phyloP scores from a whole-genome alignment of 306 rosid species.

The Vigna mungo region DNA sequence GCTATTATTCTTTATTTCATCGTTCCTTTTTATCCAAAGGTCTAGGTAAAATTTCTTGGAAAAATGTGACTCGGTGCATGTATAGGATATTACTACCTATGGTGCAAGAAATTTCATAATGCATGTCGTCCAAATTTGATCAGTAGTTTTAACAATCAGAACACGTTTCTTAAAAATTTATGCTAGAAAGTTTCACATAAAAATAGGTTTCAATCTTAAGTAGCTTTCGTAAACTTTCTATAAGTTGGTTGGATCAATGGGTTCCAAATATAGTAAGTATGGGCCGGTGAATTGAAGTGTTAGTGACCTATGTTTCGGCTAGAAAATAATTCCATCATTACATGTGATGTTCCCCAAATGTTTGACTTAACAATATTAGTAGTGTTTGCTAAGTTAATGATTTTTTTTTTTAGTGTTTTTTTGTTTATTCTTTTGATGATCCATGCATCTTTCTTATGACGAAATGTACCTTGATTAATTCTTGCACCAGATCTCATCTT shows the following conservation, averaged over 20 bases:
- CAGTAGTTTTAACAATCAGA: conserved; percentile 2
- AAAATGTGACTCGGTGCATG: conserved; percentile 8
- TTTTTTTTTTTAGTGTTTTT: not conserved
- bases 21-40: not conserved
- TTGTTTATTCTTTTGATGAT: conserved; percentile 26
- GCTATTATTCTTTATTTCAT: conserved; percentile 22
- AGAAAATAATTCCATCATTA: conserved; percentile 6
- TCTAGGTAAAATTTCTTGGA: conserved; percentile 20
- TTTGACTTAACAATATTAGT: conserved; percentile 1
- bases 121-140: conserved; percentile 31
- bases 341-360: conserved; percentile 16
- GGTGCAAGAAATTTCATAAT: conserved; percentile 25
- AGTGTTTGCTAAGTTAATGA: not conserved
- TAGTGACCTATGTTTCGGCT: not conserved
- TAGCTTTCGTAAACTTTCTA: conserved; percentile 24
- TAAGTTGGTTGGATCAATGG: not conserved
- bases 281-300: not conserved
- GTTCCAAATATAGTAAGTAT: conserved; percentile 6
- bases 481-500: conserved; percentile 65
- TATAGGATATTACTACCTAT: not conserved
- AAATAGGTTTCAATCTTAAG: not conserved
- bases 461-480: conserved; percentile 14
- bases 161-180: not conserved
- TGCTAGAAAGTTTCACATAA: not conserved
- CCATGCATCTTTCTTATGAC: conserved; percentile 29